phyloP scores from a whole-genome alignment of 2,329 filamentous ascomycete species.

The Rasamsonia emersonii region DNA sequence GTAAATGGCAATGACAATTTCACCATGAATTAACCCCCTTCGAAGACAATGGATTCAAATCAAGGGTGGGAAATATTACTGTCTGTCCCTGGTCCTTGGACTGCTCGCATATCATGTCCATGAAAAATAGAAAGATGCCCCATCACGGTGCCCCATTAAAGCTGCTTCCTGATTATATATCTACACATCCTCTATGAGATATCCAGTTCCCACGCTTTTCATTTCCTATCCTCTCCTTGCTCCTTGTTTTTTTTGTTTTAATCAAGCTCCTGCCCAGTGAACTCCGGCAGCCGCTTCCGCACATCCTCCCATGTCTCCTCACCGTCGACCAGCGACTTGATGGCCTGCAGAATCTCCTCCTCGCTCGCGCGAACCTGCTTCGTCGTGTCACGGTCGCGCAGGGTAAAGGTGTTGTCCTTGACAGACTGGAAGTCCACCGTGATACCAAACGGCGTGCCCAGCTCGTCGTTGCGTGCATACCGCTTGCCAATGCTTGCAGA shows the following conservation, averaged over 20 bases:
- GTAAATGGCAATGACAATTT: too few relatives aligned
- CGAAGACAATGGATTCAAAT: too few relatives aligned
- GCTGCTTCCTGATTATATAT: too few relatives aligned
- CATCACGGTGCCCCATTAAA: not conserved
- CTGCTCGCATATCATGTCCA: too few relatives aligned
- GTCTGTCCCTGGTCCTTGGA: too few relatives aligned
- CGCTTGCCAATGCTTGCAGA: conserved; percentile 90
- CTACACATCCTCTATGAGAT: not conserved
- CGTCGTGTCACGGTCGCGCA: conserved; percentile 84
- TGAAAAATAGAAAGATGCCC: too few relatives aligned
- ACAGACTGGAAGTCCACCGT: conserved; percentile 95
- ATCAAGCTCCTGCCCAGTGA: conserved; percentile 63
- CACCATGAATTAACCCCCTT: too few relatives aligned
- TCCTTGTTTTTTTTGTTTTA: conserved; percentile 14
- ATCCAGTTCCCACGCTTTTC: not conserved
- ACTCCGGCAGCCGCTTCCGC: conserved; percentile 68
- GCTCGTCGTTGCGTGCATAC: conserved; percentile 89
- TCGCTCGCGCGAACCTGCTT: conserved; percentile 80
- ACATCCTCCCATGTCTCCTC: conserved; percentile 63
- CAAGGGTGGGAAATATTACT: too few relatives aligned
- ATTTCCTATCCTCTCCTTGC: not conserved
- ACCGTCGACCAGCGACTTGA: conserved; percentile 55
- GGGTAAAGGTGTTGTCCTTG: conserved; percentile 75
- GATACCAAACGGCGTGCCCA: conserved; percentile 87
- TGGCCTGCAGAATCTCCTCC: conserved; percentile 68